These are phyloP conservation scores for Davidsoniella neocaledoniae DNA, from an alignment of 2,329 filamentous ascomycete species.

Conservation along the genomic window DNA sequence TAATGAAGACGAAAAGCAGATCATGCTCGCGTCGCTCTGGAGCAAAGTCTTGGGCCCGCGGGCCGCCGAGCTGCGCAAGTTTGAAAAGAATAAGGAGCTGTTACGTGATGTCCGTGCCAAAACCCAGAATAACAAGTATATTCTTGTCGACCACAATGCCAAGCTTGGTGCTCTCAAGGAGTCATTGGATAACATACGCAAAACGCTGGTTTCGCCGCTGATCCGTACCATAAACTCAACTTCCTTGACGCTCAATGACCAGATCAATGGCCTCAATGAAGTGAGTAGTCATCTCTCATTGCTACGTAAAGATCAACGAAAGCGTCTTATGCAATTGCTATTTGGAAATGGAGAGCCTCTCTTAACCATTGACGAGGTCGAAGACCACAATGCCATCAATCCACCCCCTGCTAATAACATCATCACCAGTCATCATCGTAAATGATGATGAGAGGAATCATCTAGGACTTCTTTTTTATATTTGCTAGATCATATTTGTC, in stretches of 20 bases:
- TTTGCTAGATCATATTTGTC: no score
- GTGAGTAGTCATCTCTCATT: slow-evolving; percentile 63
- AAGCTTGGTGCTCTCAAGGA: slow-evolving; percentile 71
- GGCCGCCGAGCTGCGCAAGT: slow-evolving; percentile 63
- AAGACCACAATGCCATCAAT: background rate
- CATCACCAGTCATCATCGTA: no score
- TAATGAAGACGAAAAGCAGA: slow-evolving; percentile 65
- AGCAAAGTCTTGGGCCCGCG: slow-evolving; percentile 65
- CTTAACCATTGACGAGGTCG: slow-evolving; percentile 20
- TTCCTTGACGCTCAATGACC: slow-evolving; percentile 56
- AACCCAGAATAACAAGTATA: slow-evolving; percentile 73
- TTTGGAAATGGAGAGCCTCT: slow-evolving; percentile 35
- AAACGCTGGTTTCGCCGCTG: slow-evolving; percentile 70
- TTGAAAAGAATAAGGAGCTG: slow-evolving; percentile 73
- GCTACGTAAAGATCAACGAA: slow-evolving; percentile 64
- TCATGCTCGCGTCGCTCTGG: slow-evolving; percentile 75
- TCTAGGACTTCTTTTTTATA: no score
- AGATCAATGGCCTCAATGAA: slow-evolving; percentile 66
- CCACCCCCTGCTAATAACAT: no score
- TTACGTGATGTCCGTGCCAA: slow-evolving; percentile 64
- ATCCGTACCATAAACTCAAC: slow-evolving; percentile 46
- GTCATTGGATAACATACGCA: slow-evolving; percentile 67
- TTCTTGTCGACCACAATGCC: slow-evolving; percentile 74
- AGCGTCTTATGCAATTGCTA: slow-evolving; percentile 64
- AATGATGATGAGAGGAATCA: no score